phyloP scores from a whole-genome alignment of 2,329 filamentous ascomycete genomes.

The Curvularia eragrostidis region DNA sequence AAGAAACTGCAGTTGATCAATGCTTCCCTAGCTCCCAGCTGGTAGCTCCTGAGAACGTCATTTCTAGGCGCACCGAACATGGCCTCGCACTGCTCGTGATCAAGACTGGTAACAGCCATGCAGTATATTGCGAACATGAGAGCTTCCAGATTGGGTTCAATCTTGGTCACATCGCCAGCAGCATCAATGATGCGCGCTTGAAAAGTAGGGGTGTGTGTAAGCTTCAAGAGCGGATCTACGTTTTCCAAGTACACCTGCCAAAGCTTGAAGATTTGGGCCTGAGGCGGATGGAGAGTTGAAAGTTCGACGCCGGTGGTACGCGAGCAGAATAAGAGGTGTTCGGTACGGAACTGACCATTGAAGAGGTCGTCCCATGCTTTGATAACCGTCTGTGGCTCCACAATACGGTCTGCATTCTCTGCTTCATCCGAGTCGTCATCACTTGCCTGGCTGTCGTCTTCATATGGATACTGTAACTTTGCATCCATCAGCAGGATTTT shows the following conservation, averaged over 20 bases:
- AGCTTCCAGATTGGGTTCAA: constrained; percentile 65
- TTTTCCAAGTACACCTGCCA: constrained; percentile 74
- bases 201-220: constrained; percentile 41
- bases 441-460: constrained; percentile 3
- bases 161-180: constrained; percentile 59
- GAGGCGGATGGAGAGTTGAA: constrained; percentile 67
- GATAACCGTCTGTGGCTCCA: constrained; percentile 43
- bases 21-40: constrained; percentile 67
- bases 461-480: constrained; percentile 9
- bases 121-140: constrained; percentile 48
- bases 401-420: constrained; percentile 16
- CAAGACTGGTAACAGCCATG: constrained; percentile 57
- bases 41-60: constrained; percentile 63
- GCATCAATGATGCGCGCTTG: constrained; percentile 68
- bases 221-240: constrained; percentile 40
- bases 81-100: constrained; percentile 60
- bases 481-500: neutral
- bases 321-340: constrained; percentile 62
- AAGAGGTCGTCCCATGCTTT: constrained; percentile 55
- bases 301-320: constrained; percentile 64
- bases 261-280: constrained; percentile 70
- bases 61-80: constrained; percentile 62
- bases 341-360: constrained; percentile 42
- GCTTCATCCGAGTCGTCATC: constrained; percentile 11
- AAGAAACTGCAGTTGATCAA: constrained; percentile 63